These are phyloP conservation scores for Clonostachys solani DNA, from an alignment of 2,329 filamentous ascomycete genomes.

Conservation along the genomic window DNA sequence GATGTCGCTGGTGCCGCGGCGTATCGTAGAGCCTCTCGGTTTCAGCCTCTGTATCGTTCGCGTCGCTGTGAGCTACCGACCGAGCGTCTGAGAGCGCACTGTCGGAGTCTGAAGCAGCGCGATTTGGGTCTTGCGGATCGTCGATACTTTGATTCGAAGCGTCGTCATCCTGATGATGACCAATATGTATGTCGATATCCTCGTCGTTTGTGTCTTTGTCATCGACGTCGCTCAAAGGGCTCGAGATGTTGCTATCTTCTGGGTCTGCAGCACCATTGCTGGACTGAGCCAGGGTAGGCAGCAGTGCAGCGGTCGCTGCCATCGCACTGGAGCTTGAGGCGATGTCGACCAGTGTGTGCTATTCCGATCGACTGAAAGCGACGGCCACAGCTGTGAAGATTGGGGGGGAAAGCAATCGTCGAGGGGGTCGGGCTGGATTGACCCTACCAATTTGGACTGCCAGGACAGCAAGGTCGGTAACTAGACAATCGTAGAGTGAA, in stretches of 20 bases:
- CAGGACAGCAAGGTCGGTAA: no score
- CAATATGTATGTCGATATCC: slow-evolving; percentile 50
- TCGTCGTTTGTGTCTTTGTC: slow-evolving; percentile 72
- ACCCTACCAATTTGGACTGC: not conserved
- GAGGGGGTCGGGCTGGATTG: not conserved
- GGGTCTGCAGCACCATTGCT: slow-evolving; percentile 34
- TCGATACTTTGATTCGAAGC: slow-evolving; percentile 17
- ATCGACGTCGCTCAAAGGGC: slow-evolving; percentile 89
- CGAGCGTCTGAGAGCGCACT: slow-evolving; percentile 53
- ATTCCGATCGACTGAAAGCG: no score
- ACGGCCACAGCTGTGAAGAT: no score
- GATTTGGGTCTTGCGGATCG: slow-evolving; percentile 10
- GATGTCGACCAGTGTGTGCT: no score
- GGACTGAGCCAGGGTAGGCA: slow-evolving; percentile 41
- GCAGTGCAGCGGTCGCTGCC: slow-evolving; percentile 48
- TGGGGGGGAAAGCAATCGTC: not conserved
- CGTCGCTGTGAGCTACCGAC: slow-evolving; percentile 30
- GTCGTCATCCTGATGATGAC: slow-evolving; percentile 15
- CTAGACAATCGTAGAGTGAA: no score
- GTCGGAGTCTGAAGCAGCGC: slow-evolving; percentile 33
- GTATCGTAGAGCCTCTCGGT: slow-evolving; percentile 90
- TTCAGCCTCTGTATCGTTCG: slow-evolving; percentile 78
- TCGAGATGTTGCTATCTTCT: slow-evolving; percentile 73
- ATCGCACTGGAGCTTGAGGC: slow-evolving; percentile 21
- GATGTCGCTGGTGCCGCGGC: slow-evolving; percentile 63